A percentile compares a stretch with the other conserved stretches of the same genome.
Conservation (phyloP, 345 rosid species). For the Ceriops zippeliana region DNA sequence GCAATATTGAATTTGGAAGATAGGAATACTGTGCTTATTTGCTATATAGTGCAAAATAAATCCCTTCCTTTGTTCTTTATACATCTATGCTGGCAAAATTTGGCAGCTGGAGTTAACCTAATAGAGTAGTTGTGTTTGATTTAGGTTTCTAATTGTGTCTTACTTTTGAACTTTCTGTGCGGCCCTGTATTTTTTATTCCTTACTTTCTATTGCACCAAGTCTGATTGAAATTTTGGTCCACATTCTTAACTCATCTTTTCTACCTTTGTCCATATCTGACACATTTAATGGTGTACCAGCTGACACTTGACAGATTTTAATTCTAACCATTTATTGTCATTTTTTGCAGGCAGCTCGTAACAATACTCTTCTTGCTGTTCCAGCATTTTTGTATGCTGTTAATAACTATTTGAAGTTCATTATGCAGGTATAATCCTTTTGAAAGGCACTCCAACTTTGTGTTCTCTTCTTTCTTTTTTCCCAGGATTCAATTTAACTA, state of each 20-base stretch:
- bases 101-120: neutral
- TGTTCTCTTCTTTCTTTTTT: neutral
- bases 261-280: neutral
- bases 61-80: neutral
- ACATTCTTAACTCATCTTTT: neutral
- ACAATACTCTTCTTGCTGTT: conserved; percentile 88
- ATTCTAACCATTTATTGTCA: conserved; percentile 13
- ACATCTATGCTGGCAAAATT: neutral
- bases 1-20: conserved; percentile 3
- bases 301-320: neutral
- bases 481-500: neutral
- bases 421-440: conserved; percentile 70
- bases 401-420: conserved; percentile 92
- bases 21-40: neutral
- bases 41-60: neutral
- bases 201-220: neutral
- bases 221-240: neutral
- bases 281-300: neutral
- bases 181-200: neutral
- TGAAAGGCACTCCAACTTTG: neutral
- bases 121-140: neutral
- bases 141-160: neutral
- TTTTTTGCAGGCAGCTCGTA: conserved; percentile 80
- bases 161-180: neutral
- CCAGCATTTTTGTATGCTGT: conserved; percentile 89